Conservation (phyloP, 352 stramenopile genomes). For the Thalassiosira mediterranea region DNA sequence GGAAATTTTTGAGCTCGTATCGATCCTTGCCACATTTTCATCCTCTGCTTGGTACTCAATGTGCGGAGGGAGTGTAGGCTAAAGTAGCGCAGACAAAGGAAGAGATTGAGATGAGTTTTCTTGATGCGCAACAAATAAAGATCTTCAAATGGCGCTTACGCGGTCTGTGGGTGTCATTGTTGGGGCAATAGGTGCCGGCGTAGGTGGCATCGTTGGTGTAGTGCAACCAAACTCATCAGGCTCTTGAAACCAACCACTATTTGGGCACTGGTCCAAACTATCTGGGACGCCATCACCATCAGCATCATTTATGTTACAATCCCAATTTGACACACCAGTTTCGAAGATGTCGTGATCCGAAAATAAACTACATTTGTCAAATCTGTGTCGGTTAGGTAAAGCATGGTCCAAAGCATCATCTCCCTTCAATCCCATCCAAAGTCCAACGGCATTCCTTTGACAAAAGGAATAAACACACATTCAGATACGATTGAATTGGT, state of each 20-base stretch:
- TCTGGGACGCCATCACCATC: conserved; percentile 1
- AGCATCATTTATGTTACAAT: neutral
- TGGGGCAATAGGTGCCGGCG: neutral
- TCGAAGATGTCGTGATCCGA: conserved; percentile 9
- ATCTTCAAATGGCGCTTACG: no score
- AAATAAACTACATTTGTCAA: conserved; percentile 9
- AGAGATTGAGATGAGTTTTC: no score
- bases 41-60: neutral
- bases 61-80: neutral
- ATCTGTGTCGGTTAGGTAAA: conserved; percentile 20
- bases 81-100: neutral
- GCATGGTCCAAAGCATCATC: conserved; percentile 18
- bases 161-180: neutral
- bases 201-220: neutral
- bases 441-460: neutral
- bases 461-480: neutral
- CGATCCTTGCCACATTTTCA: neutral
- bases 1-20: neutral
- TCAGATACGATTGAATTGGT: no score
- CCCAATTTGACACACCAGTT: neutral
- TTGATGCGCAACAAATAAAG: no score
- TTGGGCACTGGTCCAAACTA: neutral
- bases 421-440: conserved; percentile 21
- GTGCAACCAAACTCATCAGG: neutral
- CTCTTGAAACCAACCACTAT: neutral